Conservation (phyloP, 441 rosid genomes). For the Populus hybrid region DNA sequence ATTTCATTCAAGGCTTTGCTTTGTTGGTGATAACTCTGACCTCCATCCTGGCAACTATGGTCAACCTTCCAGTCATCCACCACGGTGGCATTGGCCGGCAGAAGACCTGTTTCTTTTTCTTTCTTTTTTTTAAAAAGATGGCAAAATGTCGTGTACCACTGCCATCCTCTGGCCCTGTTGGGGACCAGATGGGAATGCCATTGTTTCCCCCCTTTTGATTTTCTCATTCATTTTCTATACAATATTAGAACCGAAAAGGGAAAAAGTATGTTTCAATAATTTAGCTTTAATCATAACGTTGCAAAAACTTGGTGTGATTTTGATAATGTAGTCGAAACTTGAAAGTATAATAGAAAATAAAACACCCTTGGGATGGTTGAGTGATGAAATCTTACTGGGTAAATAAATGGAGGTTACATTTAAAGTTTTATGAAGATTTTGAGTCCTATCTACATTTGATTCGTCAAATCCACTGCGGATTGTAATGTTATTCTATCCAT, state of each 20-base stretch:
- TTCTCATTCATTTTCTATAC: neutral
- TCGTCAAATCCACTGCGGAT: too few species aligned
- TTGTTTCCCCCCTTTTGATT: fast-evolving
- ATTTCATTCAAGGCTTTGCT: neutral
- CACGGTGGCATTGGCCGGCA: neutral
- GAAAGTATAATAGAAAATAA: too few species aligned
- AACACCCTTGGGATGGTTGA: too few species aligned
- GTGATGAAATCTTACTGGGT: too few species aligned
- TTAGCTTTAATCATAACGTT: neutral
- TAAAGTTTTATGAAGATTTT: too few species aligned
- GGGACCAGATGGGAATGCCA: neutral
- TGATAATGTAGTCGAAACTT: too few species aligned
- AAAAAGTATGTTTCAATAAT: neutral
- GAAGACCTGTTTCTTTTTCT: neutral
- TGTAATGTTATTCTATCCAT: neutral
- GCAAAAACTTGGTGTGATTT: too few species aligned
- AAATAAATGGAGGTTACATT: too few species aligned
- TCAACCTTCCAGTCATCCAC: neutral
- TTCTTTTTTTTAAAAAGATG: too few species aligned
- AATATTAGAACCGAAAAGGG: neutral
- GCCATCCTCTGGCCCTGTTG: neutral
- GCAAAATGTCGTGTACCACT: neutral
- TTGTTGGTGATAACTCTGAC: neutral
- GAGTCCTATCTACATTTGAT: too few species aligned
- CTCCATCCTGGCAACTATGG: neutral